Evolutionary conservation across 306 rosid genomes (phyloP).

Genomic region (Spatholobus suberectus): DNA sequence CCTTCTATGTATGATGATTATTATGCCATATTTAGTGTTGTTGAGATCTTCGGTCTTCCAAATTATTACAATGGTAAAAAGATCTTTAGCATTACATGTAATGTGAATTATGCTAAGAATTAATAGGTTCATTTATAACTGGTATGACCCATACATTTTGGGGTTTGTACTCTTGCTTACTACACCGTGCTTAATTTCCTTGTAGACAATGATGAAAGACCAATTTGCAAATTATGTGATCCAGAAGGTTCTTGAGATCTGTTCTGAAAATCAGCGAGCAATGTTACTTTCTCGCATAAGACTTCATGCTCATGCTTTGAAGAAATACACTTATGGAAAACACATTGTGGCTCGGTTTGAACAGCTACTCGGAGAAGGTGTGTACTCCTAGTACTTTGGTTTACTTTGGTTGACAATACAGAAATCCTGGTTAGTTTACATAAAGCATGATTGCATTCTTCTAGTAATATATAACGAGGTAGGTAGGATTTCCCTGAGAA

Average conservation of each 20-base stretch:
- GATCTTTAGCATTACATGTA: background rate
- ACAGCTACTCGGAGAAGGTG: slow-evolving; percentile 49
- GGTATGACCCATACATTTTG: background rate
- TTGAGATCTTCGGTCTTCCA: slow-evolving; percentile 28
- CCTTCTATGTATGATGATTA: background rate
- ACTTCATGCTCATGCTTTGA: slow-evolving; percentile 67
- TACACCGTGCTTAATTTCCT: slow-evolving; percentile 8
- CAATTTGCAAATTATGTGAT: slow-evolving; percentile 75
- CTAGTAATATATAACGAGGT: slow-evolving; percentile 10
- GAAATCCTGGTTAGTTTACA: slow-evolving; percentile 12
- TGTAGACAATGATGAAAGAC: slow-evolving; percentile 70
- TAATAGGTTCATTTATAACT: slow-evolving; percentile 1
- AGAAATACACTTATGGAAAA: slow-evolving; percentile 82
- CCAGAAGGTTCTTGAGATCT: slow-evolving; percentile 72
- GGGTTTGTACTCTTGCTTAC: slow-evolving; percentile 33
- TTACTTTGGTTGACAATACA: slow-evolving; percentile 3
- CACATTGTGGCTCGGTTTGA: slow-evolving; percentile 78
- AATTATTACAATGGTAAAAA: background rate
- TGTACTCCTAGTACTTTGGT: slow-evolving; percentile 34
- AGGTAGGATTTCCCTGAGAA: background rate
- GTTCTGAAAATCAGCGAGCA: slow-evolving; percentile 61
- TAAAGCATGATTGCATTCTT: background rate
- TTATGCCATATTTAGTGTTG: background rate
- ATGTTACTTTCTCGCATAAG: slow-evolving; percentile 56
- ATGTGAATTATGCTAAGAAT: background rate